Conservation (phyloP, 768 basidiomycete species). For the Dacryopinax primogenitus region DNA sequence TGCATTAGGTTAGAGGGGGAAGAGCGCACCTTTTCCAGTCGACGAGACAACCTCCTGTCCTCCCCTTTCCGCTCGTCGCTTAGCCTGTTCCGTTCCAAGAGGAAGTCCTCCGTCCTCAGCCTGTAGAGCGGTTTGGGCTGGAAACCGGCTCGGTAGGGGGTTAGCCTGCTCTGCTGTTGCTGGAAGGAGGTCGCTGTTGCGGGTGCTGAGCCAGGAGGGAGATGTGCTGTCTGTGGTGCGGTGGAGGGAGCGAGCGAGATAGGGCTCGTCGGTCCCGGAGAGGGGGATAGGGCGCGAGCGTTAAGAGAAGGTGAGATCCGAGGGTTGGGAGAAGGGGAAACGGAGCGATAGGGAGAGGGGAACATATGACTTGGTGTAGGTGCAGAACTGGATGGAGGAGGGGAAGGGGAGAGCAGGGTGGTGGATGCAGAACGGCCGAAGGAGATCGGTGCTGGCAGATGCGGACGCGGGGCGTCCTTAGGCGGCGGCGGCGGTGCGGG, state of each 20-base stretch:
- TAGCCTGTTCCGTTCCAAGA: conserved; percentile 27
- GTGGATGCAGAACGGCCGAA: not conserved
- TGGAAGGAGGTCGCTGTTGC: not conserved
- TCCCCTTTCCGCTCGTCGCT: conserved; percentile 49
- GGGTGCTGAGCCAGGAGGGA: not conserved
- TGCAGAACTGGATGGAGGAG: not conserved
- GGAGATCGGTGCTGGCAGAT: not conserved
- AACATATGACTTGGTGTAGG: not conserved
- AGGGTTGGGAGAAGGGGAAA: not conserved
- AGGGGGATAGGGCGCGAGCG: not conserved
- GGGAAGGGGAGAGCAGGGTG: not conserved
- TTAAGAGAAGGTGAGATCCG: no score
- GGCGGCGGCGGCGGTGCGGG: not conserved
- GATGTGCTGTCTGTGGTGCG: not conserved
- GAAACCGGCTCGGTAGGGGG: conserved; percentile 81
- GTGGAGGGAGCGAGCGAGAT: not conserved
- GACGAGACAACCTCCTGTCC: conserved; percentile 66
- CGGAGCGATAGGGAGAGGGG: not conserved
- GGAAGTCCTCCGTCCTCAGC: conserved; percentile 71
- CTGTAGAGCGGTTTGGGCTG: conserved; percentile 80
- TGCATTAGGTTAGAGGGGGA: not conserved
- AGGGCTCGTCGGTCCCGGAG: not conserved
- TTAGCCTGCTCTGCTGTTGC: not conserved
- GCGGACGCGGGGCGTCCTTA: not conserved
- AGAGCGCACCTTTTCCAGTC: conserved; percentile 74